Evolutionary conservation across 176 grass and related monocot genomes (phyloP).

Genomic region (Elaeis guineensis): DNA sequence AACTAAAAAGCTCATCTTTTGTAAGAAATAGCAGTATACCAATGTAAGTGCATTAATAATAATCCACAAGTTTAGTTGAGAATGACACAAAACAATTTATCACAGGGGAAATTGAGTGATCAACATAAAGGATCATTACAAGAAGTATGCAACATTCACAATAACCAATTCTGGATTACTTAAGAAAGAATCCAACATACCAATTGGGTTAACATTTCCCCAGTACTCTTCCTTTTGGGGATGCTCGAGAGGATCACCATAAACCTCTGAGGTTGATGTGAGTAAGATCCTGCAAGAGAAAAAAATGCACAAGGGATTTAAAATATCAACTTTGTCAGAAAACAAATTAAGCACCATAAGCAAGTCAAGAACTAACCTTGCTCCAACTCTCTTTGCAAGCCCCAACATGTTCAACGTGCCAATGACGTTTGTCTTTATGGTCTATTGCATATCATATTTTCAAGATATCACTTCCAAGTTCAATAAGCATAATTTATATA

Average conservation of each 20-base stretch:
- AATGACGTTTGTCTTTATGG: constrained; percentile 99
- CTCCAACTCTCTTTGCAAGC: constrained; percentile 98
- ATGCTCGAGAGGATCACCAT: constrained; percentile 94
- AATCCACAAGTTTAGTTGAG: no score
- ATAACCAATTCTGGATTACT: no score
- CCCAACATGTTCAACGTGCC: constrained; percentile 99
- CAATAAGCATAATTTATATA: no score
- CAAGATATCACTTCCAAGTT: neutral
- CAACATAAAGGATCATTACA: no score
- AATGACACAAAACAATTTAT: no score
- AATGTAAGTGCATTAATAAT: no score
- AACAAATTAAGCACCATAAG: neutral
- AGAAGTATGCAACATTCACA: no score
- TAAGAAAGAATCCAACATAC: constrained; percentile 21
- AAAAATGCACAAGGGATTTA: neutral
- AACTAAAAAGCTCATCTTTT: no score
- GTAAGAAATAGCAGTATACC: no score
- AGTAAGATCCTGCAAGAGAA: constrained; percentile 70
- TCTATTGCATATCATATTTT: constrained; percentile 35
- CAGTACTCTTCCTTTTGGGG: constrained; percentile 97
- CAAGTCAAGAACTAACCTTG: constrained; percentile 40
- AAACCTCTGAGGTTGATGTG: constrained; percentile 99
- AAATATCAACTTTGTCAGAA: neutral
- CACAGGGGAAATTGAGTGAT: no score
- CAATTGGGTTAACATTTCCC: constrained; percentile 99